Percentiles rank a stretch among this genome's conserved stretches.
Evolutionary conservation across 1,284 basidiomycete genomes (phyloP).

Genomic region (Apiotrichum gamsii): DNA sequence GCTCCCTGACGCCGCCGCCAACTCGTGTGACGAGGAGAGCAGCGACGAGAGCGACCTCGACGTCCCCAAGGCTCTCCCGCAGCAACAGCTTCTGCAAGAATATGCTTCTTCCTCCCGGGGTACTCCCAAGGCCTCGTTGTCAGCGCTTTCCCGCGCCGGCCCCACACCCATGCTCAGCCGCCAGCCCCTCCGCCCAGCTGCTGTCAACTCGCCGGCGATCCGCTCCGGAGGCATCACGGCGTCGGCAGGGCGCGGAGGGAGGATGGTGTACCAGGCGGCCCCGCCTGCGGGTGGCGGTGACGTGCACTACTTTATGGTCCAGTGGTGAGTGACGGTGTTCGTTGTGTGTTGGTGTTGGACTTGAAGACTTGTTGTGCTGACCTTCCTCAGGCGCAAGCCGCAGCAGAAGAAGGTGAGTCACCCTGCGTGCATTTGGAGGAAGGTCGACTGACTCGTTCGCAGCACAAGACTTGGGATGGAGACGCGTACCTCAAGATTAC

Average conservation of each 20-base stretch:
- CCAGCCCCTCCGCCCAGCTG: too few species aligned
- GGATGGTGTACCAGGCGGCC: constrained; percentile 19
- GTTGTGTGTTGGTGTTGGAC: too few species aligned
- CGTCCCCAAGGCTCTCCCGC: constrained; percentile 4
- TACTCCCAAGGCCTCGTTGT: too few species aligned
- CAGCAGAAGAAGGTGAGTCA: constrained; percentile 43
- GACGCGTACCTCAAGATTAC: constrained; percentile 55
- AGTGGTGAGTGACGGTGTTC: constrained; percentile 35
- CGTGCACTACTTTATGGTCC: constrained; percentile 36
- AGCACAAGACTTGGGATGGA: constrained; percentile 47
- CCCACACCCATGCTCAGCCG: too few species aligned
- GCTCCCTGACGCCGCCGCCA: constrained; percentile 4
- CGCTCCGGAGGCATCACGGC: not conserved
- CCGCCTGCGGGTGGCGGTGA: not conserved
- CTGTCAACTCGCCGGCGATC: not conserved
- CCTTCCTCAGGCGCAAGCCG: constrained; percentile 41
- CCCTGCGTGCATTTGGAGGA: too few species aligned
- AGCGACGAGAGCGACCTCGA: constrained; percentile 14
- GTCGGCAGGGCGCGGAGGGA: constrained; percentile 16
- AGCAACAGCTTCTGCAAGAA: too few species aligned
- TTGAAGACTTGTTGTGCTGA: too few species aligned
- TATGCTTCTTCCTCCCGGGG: too few species aligned
- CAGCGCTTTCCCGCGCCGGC: too few species aligned
- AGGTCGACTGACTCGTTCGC: too few species aligned
- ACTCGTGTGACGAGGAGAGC: constrained; percentile 18